phyloP scores from a whole-genome alignment of 2,329 filamentous ascomycete species.

The Diaporthe batatas region DNA sequence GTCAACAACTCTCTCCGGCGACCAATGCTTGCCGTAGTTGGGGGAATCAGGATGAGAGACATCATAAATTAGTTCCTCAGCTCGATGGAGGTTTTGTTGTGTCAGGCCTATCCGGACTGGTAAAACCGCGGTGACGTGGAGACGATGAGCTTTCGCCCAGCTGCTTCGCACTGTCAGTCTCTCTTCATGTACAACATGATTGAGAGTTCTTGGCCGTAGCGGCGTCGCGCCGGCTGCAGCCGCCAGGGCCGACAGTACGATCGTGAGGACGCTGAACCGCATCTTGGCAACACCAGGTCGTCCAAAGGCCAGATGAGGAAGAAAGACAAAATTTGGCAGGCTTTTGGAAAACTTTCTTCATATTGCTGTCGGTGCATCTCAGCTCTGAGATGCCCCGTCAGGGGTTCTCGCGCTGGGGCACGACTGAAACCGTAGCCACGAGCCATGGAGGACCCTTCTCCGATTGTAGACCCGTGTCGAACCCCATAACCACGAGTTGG shows the following conservation, averaged over 20 bases:
- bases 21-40: constrained; percentile 63
- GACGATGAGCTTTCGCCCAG: constrained; percentile 46
- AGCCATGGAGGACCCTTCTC: constrained; percentile 19
- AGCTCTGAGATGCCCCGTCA: constrained; percentile 16
- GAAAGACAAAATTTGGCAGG: background rate
- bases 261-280: constrained; percentile 44
- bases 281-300: constrained; percentile 43
- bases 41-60: constrained; percentile 60
- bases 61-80: constrained; percentile 58
- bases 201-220: constrained; percentile 33
- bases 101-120: constrained; percentile 59
- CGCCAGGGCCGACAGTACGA: constrained; percentile 50
- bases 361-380: constrained; percentile 36
- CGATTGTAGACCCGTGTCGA: constrained; percentile 5
- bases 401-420: constrained; percentile 22
- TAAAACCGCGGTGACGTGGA: constrained; percentile 47
- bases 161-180: constrained; percentile 44
- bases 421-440: constrained; percentile 36
- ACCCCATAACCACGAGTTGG: background rate
- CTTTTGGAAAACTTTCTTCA: constrained; percentile 30
- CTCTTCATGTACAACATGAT: constrained; percentile 52
- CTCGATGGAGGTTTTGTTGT: constrained; percentile 61
- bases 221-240: constrained; percentile 47
- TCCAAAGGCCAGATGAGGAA: constrained; percentile 25
- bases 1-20: constrained; percentile 56